Evolutionary conservation across 139 green algal genomes (phyloP).

Genomic region (Coelastrella sp.): DNA sequence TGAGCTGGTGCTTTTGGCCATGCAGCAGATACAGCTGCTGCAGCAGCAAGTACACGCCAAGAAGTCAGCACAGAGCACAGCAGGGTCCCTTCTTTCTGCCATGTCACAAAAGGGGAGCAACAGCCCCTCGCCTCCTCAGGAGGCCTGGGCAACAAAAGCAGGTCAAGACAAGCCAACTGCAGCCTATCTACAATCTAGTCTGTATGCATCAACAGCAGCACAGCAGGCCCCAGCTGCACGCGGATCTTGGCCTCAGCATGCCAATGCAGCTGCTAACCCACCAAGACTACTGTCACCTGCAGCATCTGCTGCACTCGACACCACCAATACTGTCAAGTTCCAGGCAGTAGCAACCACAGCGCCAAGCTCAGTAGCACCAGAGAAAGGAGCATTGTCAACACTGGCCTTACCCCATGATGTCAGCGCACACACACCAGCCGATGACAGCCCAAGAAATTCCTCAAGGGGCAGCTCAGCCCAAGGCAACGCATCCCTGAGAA

Average conservation of each 20-base stretch:
- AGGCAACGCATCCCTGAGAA: no score
- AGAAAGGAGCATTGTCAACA: no score
- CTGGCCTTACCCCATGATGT: no score
- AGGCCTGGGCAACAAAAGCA: background rate
- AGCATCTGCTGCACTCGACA: background rate
- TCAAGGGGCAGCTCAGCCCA: background rate
- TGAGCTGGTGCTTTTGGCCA: background rate
- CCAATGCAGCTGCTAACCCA: background rate
- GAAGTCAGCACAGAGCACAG: background rate
- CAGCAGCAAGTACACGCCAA: background rate
- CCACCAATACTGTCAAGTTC: no score
- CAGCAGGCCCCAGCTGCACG: background rate
- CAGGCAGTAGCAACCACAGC: background rate
- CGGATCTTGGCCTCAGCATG: background rate
- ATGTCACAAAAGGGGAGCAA: no score
- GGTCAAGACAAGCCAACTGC: background rate
- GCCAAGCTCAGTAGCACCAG: no score
- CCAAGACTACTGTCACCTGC: background rate
- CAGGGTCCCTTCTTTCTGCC: background rate
- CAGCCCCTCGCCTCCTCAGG: no score
- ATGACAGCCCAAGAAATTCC: background rate
- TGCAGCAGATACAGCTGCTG: background rate
- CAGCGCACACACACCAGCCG: background rate
- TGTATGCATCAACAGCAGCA: background rate
- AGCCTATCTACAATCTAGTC: background rate